These are phyloP conservation scores for Diversispora epigaea DNA, from an alignment of 192 early-diverging fungal species.

Conservation along the genomic window DNA sequence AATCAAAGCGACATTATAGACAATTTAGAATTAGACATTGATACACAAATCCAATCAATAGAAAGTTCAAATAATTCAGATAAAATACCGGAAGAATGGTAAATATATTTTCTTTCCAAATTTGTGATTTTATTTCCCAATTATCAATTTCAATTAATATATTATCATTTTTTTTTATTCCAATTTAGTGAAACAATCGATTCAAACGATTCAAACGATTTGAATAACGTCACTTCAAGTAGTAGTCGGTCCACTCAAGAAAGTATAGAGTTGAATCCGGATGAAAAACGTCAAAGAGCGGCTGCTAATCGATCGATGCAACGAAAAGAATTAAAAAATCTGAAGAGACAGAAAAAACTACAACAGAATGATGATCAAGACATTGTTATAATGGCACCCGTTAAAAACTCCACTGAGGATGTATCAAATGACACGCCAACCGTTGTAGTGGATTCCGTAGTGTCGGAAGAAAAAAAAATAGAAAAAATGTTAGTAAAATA, in stretches of 20 bases:
- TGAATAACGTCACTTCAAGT: neutral
- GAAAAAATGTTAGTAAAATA: neutral
- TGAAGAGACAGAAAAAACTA: conserved; percentile 19
- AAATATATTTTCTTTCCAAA: too few species aligned
- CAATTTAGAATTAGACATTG: too few species aligned
- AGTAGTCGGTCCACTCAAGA: neutral
- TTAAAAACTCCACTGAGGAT: neutral
- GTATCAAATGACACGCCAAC: neutral
- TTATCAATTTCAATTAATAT: too few species aligned
- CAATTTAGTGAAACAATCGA: neutral
- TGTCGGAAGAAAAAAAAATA: neutral
- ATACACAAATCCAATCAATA: too few species aligned
- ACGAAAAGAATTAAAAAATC: conserved; percentile 4
- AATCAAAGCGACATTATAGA: too few species aligned
- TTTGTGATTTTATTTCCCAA: too few species aligned
- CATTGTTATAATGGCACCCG: neutral
- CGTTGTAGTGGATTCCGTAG: neutral
- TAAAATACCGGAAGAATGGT: too few species aligned
- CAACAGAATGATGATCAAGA: conserved; percentile 1
- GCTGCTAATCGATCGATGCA: neutral
- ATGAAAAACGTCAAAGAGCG: conserved; percentile 29
- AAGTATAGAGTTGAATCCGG: conserved; percentile 2
- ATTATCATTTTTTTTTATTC: too few species aligned
- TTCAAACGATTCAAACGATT: neutral
- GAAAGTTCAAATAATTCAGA: too few species aligned